Evolutionary conservation across 768 basidiomycete species (phyloP).

Genomic region (Boletales sp.): DNA sequence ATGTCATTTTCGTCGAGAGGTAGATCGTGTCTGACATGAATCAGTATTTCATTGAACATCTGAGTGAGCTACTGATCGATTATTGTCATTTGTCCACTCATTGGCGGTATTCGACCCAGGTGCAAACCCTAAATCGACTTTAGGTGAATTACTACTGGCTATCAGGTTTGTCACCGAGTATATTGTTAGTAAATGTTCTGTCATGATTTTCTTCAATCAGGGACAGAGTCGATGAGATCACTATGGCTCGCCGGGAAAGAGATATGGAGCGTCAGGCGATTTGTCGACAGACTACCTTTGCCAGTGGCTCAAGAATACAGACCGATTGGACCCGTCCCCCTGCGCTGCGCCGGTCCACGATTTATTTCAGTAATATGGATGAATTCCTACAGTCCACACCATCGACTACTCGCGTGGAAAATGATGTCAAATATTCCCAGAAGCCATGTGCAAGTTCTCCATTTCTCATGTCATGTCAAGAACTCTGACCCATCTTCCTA

Average conservation of each 20-base stretch:
- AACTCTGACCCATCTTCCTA: not conserved
- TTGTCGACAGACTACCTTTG: constrained; percentile 14
- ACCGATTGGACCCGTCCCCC: not conserved
- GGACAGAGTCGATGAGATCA: constrained; percentile 13
- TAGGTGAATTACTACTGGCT: constrained; percentile 16
- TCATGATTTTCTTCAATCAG: constrained; percentile 4
- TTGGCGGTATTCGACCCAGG: constrained; percentile 4
- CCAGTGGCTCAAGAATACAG: not conserved
- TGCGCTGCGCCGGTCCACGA: constrained; percentile 9
- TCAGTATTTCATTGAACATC: constrained; percentile 28
- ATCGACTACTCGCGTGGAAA: not conserved
- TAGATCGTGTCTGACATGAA: not conserved
- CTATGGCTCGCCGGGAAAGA: constrained; percentile 12
- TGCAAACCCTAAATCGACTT: constrained; percentile 19
- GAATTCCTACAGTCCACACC: not conserved
- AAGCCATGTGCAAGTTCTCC: constrained; percentile 13
- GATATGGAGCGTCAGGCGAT: constrained; percentile 1
- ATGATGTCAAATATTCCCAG: constrained; percentile 12
- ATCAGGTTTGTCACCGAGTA: constrained; percentile 19
- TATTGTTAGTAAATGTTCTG: not conserved
- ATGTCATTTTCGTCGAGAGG: not conserved
- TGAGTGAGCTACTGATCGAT: constrained; percentile 14
- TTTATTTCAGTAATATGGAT: constrained; percentile 6
- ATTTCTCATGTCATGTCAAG: not conserved
- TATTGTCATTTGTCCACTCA: not conserved